Percentiles rank a stretch among this genome's conserved stretches.
Evolutionary conservation across 345 rosid species (phyloP).

Genomic region (Salix purpurea): DNA sequence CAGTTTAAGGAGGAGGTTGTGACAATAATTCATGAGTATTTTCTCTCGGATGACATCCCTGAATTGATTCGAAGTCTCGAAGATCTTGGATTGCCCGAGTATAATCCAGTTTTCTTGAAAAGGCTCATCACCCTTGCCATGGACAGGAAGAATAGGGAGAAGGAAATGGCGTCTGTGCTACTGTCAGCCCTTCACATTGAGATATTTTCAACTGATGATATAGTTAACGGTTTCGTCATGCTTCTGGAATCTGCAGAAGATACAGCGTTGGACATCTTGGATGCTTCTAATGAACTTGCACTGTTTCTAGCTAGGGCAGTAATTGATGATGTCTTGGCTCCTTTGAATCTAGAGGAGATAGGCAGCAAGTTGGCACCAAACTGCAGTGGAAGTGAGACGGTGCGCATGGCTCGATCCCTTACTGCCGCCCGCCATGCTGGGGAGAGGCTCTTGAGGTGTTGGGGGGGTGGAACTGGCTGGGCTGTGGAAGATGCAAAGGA

Average conservation of each 20-base stretch:
- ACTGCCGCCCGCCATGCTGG: constrained; percentile 94
- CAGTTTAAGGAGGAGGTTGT: constrained; percentile 73
- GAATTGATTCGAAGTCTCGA: constrained; percentile 83
- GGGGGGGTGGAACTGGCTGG: constrained; percentile 99
- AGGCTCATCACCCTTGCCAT: constrained; percentile 86
- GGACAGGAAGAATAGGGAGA: constrained; percentile 98
- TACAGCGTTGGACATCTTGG: constrained; percentile 87
- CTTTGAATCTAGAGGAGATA: constrained; percentile 86
- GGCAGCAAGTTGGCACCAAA: constrained; percentile 62
- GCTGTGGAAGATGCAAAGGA: constrained; percentile 98
- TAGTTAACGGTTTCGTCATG: constrained; percentile 82
- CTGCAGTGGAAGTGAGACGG: constrained; percentile 83
- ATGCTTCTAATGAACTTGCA: constrained; percentile 97
- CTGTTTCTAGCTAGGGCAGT: constrained; percentile 94
- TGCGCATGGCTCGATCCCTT: constrained; percentile 69
- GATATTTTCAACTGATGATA: constrained; percentile 87
- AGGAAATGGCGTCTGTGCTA: constrained; percentile 97
- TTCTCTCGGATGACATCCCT: constrained; percentile 95
- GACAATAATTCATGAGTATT: constrained; percentile 87
- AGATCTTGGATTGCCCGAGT: constrained; percentile 72
- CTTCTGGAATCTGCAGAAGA: constrained; percentile 97
- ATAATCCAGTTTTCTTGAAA: constrained; percentile 78
- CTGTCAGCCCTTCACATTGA: constrained; percentile 92
- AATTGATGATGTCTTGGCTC: constrained; percentile 89
- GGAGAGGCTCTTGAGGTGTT: constrained; percentile 92